phyloP scores from a whole-genome alignment of 1,139 yeast genomes.

The Diutina ranongensis region DNA sequence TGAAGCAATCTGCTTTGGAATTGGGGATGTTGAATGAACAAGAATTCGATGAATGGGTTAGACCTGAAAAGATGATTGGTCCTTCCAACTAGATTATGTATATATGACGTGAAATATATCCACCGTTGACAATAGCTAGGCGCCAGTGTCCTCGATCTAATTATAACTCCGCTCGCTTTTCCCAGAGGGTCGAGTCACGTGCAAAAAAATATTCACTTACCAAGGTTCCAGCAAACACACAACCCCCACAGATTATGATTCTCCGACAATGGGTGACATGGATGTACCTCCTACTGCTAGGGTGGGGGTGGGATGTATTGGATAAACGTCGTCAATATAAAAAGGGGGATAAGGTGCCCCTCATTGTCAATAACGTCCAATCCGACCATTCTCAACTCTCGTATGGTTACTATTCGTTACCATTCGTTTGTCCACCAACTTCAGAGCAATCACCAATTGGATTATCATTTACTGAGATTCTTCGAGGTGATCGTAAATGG shows the following conservation, averaged over 20 bases:
- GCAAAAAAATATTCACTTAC: too few species aligned
- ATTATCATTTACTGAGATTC: constrained; percentile 63
- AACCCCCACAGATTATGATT: neutral
- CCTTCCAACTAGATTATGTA: constrained; percentile 26
- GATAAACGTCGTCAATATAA: constrained; percentile 12
- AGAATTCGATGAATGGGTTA: constrained; percentile 94
- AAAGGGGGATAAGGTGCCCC: constrained; percentile 54
- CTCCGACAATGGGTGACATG: neutral
- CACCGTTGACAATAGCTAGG: too few species aligned
- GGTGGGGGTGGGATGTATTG: neutral
- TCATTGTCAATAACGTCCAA: constrained; percentile 68
- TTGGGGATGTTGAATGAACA: constrained; percentile 69
- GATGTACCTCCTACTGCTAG: neutral
- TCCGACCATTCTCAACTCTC: constrained; percentile 74
- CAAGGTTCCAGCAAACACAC: neutral
- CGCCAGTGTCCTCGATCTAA: too few species aligned
- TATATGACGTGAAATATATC: neutral
- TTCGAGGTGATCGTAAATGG: constrained; percentile 75
- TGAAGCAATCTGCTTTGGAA: constrained; percentile 89
- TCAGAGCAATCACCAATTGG: constrained; percentile 39
- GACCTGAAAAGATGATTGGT: constrained; percentile 97
- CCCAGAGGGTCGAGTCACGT: too few species aligned
- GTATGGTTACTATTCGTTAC: constrained; percentile 62
- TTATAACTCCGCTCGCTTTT: too few species aligned
- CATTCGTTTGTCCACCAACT: constrained; percentile 52